These are phyloP conservation scores for Erysiphe pulchra DNA, from an alignment of 2,329 filamentous ascomycete genomes.

Conservation along the genomic window DNA sequence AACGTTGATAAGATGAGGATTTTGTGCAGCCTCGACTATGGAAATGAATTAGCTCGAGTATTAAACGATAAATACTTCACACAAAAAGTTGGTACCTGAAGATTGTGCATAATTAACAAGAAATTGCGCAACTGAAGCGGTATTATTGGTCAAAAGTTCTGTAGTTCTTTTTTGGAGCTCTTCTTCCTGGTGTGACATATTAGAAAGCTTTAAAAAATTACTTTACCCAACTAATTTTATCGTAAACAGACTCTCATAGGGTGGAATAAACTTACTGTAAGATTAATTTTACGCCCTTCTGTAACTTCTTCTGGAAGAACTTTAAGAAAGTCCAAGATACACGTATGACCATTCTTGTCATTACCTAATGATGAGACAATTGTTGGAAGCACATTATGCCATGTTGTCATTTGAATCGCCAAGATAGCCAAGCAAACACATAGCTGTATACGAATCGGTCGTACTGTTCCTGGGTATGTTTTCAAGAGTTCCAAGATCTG, in stretches of 20 bases:
- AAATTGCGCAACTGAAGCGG: constrained; percentile 61
- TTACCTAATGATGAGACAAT: constrained; percentile 57
- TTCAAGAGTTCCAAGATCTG: constrained; percentile 65
- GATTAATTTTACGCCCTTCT: constrained; percentile 96
- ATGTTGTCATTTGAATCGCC: constrained; percentile 85
- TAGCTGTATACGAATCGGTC: constrained; percentile 68
- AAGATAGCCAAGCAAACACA: constrained; percentile 86
- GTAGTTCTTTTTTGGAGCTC: constrained; percentile 65
- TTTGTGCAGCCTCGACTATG: constrained; percentile 49
- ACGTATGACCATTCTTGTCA: constrained; percentile 55
- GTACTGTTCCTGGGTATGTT: constrained; percentile 56
- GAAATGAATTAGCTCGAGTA: constrained; percentile 2
- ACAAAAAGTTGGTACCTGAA: constrained; percentile 31
- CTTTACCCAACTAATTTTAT: not conserved
- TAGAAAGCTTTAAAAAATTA: constrained; percentile 18
- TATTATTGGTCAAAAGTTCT: constrained; percentile 78
- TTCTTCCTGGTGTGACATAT: constrained; percentile 50
- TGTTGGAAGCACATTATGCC: constrained; percentile 74
- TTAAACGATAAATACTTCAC: not conserved
- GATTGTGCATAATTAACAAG: constrained; percentile 80
- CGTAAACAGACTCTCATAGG: not conserved
- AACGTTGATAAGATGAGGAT: constrained; percentile 79
- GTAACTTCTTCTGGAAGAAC: constrained; percentile 97
- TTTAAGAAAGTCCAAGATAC: constrained; percentile 84
- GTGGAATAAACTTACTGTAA: constrained; percentile 40